Base-by-base conservation (phyloP, 1,284 basidiomycete species). In the Spongispora temasekensis region DNA sequence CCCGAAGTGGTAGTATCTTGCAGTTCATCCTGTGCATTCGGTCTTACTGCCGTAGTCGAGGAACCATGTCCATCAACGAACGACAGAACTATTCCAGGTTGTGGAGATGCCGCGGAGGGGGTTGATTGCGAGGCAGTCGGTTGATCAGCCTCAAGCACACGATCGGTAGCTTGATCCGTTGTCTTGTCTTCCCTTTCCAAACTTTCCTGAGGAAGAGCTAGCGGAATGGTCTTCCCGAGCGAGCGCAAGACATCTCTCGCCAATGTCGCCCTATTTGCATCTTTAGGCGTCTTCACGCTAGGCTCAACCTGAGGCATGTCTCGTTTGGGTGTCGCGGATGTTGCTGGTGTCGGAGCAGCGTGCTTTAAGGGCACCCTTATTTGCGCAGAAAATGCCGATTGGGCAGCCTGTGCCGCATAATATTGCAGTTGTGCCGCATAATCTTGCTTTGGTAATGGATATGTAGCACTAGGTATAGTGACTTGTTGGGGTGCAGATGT, bases 201-300 rank as follows among this genome's bases (percentile, higher is more conserved):
- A n/a, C n/a, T n/a, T n/a, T 59, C 59, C 48, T 2, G 30, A 37
- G 40, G 30, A 28, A 58, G n/a, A n/a, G n/a, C n/a, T n/a, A n/a
- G 57, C 12, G 62, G 58, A 2, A 32, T 15, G 13, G 25, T 64
- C 58, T 68, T 70, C 10, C 77, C 75, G 5, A 82, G 68, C 10
- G 79, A 76, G 5, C 75, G 75, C 17, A 82, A 60, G 27, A 82
- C 72, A 61, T 82, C 81, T 40, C 69, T 74, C 17, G 81, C 81
- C 23, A 82, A 69, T 35, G 76, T 77, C 21, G 66, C 70, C 60
- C 67, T 77, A 56, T 79, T 73, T 4, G 76, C 78, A 28, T 77
- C 70, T 32, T 70, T 71, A 4, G 80, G 78, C 1, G 74, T 74
- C 61, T 71, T 71, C 25, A 57, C 25, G 17, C 40, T 53, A 25